Evolutionary conservation across 2,329 filamentous ascomycete species (phyloP).

Genomic region (Aureobasidium melanogenum): DNA sequence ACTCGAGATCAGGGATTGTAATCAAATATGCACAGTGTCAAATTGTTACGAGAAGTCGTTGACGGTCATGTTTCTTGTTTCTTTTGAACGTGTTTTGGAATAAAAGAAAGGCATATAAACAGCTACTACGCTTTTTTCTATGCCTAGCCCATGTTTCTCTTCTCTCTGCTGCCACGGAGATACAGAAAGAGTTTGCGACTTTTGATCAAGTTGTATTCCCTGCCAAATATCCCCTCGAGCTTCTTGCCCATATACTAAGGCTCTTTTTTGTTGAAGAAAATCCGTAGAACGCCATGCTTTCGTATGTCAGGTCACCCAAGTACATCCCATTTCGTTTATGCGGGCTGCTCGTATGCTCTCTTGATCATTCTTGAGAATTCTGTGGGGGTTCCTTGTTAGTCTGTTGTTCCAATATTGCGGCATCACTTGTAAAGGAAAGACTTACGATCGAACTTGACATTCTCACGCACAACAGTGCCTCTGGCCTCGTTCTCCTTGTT

Average conservation of each 20-base stretch:
- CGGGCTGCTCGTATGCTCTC: slow-evolving; percentile 77
- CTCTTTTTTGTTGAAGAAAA: not conserved
- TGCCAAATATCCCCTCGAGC: not conserved
- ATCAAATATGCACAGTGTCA: not conserved
- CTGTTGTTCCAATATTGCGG: not conserved
- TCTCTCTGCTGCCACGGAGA: not conserved
- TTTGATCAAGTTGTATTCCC: not conserved
- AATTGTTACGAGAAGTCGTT: not conserved
- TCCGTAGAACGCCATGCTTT: slow-evolving; percentile 13
- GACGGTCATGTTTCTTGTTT: not conserved
- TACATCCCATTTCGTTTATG: slow-evolving; percentile 22
- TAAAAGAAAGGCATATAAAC: not conserved
- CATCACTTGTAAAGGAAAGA: slow-evolving; percentile 10
- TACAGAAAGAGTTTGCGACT: not conserved
- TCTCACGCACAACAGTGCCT: slow-evolving; percentile 90
- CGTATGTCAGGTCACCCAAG: slow-evolving; percentile 6
- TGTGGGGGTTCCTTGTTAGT: slow-evolving; percentile 11
- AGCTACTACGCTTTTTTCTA: not conserved
- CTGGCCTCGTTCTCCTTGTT: slow-evolving; percentile 98
- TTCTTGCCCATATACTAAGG: not conserved
- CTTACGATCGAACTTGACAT: slow-evolving; percentile 75
- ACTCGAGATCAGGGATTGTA: not conserved
- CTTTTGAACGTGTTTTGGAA: not conserved
- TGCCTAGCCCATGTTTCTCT: not conserved
- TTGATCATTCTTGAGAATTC: slow-evolving; percentile 70